Conservation (phyloP, 2,329 filamentous ascomycete species). For the Aspergillus chevalieri region DNA sequence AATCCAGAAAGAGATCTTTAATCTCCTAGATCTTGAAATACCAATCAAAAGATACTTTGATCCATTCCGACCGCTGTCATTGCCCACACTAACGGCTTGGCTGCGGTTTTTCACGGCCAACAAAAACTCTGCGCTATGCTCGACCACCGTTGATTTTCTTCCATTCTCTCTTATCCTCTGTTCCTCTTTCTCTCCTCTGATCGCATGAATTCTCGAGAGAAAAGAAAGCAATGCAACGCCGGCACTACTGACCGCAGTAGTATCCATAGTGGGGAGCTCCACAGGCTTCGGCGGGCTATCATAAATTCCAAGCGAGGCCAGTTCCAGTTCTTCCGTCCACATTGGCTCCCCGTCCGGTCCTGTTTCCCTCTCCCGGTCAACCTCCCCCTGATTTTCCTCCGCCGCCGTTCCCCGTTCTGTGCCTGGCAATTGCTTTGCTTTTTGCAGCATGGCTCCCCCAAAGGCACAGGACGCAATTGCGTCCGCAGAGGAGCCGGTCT, state of each 20-base stretch:
- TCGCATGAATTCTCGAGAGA: too few species aligned
- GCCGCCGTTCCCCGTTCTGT: not conserved
- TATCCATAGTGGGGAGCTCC: not conserved
- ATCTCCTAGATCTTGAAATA: too few species aligned
- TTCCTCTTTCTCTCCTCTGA: too few species aligned
- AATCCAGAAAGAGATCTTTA: too few species aligned
- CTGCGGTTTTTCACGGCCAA: too few species aligned
- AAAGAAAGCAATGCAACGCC: too few species aligned
- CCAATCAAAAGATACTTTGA: too few species aligned
- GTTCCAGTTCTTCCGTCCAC: not conserved
- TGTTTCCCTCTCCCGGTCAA: not conserved
- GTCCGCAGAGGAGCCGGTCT: slow-evolving; percentile 10
- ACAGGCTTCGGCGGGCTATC: not conserved
- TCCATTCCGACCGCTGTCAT: too few species aligned
- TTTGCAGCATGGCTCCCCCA: slow-evolving; percentile 19
- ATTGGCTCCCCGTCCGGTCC: not conserved
- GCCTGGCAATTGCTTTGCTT: not conserved
- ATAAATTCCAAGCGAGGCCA: not conserved
- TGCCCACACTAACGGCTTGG: too few species aligned
- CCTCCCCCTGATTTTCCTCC: not conserved
- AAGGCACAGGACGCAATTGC: slow-evolving; percentile 25
- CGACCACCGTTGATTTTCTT: too few species aligned
- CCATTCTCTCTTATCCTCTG: too few species aligned
- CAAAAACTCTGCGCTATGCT: too few species aligned
- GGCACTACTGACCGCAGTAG: not conserved